Conservation (phyloP, 495 filamentous ascomycete genomes). For the Podospora comata region DNA sequence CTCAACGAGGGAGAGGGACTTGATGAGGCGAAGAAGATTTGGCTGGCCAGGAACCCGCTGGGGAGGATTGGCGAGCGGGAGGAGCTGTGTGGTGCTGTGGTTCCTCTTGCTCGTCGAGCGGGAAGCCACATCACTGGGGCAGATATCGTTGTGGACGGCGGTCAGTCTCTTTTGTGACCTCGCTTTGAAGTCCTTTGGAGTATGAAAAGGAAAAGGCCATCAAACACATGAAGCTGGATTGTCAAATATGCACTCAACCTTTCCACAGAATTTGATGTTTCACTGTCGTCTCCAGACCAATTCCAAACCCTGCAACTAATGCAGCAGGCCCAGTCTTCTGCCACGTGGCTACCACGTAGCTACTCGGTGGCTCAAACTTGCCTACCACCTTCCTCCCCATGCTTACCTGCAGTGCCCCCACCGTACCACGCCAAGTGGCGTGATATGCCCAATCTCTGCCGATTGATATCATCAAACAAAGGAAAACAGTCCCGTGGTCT, state of each 20-base stretch:
- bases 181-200: too few species aligned
- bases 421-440: not conserved
- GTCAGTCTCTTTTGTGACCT: not conserved
- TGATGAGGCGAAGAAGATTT: not conserved
- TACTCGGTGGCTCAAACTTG: not conserved
- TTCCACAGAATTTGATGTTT: too few species aligned
- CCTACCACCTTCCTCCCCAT: not conserved
- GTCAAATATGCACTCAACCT: too few species aligned
- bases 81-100: not conserved
- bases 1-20: not conserved
- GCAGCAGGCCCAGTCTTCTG: not conserved
- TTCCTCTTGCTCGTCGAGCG: not conserved
- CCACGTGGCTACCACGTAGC: not conserved
- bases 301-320: too few species aligned
- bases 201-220: too few species aligned
- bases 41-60: not conserved
- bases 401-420: not conserved
- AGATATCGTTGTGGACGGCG: not conserved
- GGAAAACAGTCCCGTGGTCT: slow-evolving; percentile 1
- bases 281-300: too few species aligned
- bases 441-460: not conserved
- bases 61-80: not conserved
- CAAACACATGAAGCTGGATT: too few species aligned
- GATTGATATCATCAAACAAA: not conserved
- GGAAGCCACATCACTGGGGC: not conserved